Conservation (phyloP, 768 basidiomycete species). For the Saitozyma sp. region DNA sequence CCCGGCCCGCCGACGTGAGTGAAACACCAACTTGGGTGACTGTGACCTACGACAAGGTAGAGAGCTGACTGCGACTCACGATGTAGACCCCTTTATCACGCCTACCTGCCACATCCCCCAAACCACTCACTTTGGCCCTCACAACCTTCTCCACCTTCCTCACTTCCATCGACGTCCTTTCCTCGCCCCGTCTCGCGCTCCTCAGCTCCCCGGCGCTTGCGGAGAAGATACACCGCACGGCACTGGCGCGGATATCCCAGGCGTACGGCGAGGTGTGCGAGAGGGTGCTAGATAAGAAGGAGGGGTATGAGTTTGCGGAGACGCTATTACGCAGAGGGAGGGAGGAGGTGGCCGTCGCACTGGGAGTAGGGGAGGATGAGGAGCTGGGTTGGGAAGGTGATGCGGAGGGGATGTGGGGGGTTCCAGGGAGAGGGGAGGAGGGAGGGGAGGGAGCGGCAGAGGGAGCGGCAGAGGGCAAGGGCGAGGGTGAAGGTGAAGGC, state of each 20-base stretch:
- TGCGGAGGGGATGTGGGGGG: not conserved
- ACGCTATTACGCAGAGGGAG: constrained; percentile 69
- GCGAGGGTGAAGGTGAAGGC: too few species aligned
- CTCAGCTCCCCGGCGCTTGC: constrained; percentile 70
- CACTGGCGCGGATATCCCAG: constrained; percentile 65
- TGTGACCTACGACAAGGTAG: not conserved
- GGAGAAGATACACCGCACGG: constrained; percentile 70
- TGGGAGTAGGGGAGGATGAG: constrained; percentile 31
- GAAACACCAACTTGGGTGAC: not conserved
- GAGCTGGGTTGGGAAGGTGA: not conserved
- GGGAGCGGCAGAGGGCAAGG: too few species aligned
- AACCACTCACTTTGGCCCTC: constrained; percentile 65
- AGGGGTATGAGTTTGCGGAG: constrained; percentile 85
- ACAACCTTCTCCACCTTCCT: constrained; percentile 76
- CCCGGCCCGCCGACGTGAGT: constrained; percentile 52
- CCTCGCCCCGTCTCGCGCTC: constrained; percentile 74
- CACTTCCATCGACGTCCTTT: constrained; percentile 69
- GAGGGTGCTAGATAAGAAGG: constrained; percentile 70
- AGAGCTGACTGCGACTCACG: not conserved
- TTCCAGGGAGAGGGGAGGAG: not conserved
- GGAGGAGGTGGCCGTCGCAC: constrained; percentile 47
- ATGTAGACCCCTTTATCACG: constrained; percentile 72
- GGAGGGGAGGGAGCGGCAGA: not conserved
- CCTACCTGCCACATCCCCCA: constrained; percentile 65
- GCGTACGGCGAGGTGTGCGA: constrained; percentile 75